phyloP scores from a whole-genome alignment of 257 asterid species.

The Solanum clarkiae region DNA sequence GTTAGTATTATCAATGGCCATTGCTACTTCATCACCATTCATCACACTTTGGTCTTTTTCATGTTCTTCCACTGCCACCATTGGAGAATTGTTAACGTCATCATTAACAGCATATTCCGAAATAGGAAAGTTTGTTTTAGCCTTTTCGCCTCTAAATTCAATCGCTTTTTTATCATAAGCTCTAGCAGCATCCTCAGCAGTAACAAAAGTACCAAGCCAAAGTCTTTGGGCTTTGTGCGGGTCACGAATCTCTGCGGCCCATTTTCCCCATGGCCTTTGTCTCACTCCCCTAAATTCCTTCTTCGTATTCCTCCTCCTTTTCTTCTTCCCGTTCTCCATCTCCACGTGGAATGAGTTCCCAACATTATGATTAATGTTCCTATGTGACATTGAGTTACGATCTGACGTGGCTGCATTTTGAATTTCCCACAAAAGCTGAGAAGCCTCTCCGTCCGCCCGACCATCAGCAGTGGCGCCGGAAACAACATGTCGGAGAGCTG shows the following conservation, averaged over 20 bases:
- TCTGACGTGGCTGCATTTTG: neutral
- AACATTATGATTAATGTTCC: neutral
- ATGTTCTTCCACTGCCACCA: neutral
- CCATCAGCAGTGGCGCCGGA: neutral
- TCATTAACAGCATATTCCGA: neutral
- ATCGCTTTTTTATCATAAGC: conserved; percentile 13
- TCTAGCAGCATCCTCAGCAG: conserved; percentile 18
- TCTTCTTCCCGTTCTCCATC: neutral
- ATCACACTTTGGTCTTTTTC: neutral
- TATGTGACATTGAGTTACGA: neutral
- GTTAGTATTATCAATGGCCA: neutral
- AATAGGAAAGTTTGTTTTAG: conserved; percentile 7
- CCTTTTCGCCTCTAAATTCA: conserved; percentile 10
- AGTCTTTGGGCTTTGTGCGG: neutral
- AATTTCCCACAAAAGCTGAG: neutral
- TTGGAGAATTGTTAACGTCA: neutral
- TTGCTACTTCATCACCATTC: neutral
- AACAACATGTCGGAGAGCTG: conserved; percentile 8
- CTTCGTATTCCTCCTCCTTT: neutral
- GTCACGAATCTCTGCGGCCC: conserved; percentile 15
- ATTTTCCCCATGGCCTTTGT: conserved; percentile 7
- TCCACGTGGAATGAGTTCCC: neutral
- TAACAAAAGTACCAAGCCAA: conserved; percentile 16
- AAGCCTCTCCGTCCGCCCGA: neutral
- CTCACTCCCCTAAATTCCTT: conserved; percentile 7